A percentile compares a stretch with the other conserved stretches of the same genome.
Evolutionary conservation across 306 rosid genomes (phyloP).

Genomic region (Dryas drummondii): DNA sequence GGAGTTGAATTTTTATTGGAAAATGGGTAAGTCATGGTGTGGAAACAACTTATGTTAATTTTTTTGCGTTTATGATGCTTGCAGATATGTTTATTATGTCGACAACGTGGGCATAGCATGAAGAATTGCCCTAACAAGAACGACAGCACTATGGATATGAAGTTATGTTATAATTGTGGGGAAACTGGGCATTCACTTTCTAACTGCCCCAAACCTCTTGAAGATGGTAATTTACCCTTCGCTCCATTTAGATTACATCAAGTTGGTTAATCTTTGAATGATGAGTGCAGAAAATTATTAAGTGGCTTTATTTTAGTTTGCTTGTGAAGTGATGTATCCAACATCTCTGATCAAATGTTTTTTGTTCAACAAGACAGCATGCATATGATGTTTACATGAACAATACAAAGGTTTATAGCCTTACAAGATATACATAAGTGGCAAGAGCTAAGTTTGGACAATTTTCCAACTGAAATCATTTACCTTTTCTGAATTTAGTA

Average conservation of each 20-base stretch:
- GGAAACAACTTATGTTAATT: not conserved
- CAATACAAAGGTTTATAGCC: not conserved
- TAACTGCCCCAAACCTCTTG: conserved; percentile 56
- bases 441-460: not conserved
- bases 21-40: not conserved
- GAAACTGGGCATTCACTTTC: conserved; percentile 74
- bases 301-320: not conserved
- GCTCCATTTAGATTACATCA: not conserved
- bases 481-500: not conserved
- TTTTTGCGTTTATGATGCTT: conserved; percentile 18
- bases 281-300: not conserved
- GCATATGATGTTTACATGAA: conserved; percentile 10
- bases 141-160: conserved; percentile 40
- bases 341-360: not conserved
- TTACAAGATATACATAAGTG: not conserved
- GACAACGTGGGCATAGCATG: conserved; percentile 80
- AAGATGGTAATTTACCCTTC: conserved; percentile 51
- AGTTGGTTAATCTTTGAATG: not conserved
- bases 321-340: not conserved
- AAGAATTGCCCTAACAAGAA: conserved; percentile 70
- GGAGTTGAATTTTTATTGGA: not conserved
- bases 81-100: conserved; percentile 87
- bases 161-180: conserved; percentile 85
- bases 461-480: not conserved
- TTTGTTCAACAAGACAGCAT: not conserved